phyloP scores from a whole-genome alignment of 2,329 filamentous ascomycete species.

The Diaporthe destruens region DNA sequence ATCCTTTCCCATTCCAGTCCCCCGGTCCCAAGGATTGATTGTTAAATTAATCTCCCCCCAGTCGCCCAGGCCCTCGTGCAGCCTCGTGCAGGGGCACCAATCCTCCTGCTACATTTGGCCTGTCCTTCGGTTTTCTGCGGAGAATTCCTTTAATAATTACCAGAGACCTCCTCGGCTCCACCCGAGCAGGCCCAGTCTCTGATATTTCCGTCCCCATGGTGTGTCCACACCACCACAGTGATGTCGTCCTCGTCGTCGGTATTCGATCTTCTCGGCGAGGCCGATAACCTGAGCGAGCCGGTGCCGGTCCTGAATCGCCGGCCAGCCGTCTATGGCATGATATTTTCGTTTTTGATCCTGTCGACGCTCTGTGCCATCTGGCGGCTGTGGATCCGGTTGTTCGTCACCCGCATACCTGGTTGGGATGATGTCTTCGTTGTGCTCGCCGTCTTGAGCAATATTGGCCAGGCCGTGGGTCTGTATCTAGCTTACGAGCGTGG shows the following conservation, averaged over 20 bases:
- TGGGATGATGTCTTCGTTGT: conserved; percentile 44
- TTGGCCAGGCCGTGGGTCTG: conserved; percentile 12
- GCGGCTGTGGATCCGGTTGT: conserved; percentile 43
- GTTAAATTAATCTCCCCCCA: conserved; percentile 17
- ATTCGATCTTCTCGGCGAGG: conserved; percentile 41
- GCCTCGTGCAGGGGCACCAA: not conserved
- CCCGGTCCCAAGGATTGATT: conserved; percentile 22
- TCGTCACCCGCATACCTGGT: conserved; percentile 39
- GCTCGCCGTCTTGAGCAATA: conserved; percentile 39
- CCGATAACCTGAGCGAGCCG: conserved; percentile 43
- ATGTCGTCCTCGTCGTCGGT: conserved; percentile 36
- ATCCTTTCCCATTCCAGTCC: not conserved
- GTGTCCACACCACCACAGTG: conserved; percentile 23
- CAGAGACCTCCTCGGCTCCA: conserved; percentile 23
- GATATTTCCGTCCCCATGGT: conserved; percentile 21
- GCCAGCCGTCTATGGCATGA: conserved; percentile 40
- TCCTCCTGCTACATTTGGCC: conserved; percentile 15
- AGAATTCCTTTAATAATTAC: conserved; percentile 18
- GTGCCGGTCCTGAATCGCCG: conserved; percentile 39
- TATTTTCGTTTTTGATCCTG: conserved; percentile 41
- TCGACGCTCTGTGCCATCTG: conserved; percentile 41
- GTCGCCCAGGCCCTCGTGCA: conserved; percentile 1
- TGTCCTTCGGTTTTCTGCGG: conserved; percentile 1
- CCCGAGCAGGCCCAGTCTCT: conserved; percentile 4
- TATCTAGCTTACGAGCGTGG: conserved; percentile 13